Conservation (phyloP, 176 grass and related monocot species). For the Thalia dealbata region DNA sequence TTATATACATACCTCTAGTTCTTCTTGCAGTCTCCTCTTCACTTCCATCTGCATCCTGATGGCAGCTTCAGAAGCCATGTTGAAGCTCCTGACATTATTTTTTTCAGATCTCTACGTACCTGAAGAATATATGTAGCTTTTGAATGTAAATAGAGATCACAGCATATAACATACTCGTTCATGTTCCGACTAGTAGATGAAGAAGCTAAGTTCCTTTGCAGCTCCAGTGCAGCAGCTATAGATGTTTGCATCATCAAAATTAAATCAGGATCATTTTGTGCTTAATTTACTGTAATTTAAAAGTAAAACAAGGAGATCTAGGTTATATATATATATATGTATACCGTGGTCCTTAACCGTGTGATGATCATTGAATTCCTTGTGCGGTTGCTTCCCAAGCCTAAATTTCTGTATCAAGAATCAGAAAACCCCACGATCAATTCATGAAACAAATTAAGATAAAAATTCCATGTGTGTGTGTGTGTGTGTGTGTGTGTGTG, state of each 20-base stretch:
- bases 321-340: background rate
- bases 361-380: conserved; percentile 76
- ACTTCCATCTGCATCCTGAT: conserved; percentile 14
- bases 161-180: conserved; percentile 63
- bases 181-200: conserved; percentile 53
- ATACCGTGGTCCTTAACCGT: conserved; percentile 50
- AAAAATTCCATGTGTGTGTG: background rate
- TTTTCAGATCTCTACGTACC: too few relatives aligned
- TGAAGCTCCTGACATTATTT: background rate
- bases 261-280: background rate
- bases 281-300: background rate
- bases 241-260: background rate
- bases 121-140: too few relatives aligned
- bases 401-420: conserved; percentile 76
- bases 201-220: conserved; percentile 66
- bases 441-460: background rate
- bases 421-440: background rate
- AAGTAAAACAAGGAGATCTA: background rate
- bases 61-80: background rate
- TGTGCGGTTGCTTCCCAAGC: conserved; percentile 88
- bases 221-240: conserved; percentile 44
- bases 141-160: too few relatives aligned
- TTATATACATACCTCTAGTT: background rate
- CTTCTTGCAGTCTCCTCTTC: background rate
- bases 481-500: conserved; percentile 10